Conservation (phyloP, 2,329 filamentous ascomycete genomes). For the Clarireedia hainanense region DNA sequence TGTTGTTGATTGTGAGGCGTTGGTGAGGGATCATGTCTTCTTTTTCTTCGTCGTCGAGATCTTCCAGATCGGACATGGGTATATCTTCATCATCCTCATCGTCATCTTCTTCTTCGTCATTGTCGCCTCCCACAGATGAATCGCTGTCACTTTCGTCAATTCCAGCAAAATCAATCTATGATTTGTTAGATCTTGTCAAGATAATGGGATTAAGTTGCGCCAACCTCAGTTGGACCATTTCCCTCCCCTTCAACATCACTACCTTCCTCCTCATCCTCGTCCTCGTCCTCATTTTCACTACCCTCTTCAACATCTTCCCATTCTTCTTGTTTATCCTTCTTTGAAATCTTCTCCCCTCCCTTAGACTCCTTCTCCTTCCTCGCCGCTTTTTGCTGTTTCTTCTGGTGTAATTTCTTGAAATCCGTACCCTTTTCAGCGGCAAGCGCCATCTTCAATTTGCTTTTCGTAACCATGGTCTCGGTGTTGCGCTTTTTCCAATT, state of each 20-base stretch:
- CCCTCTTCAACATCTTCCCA: constrained; percentile 35
- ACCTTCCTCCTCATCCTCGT: constrained; percentile 20
- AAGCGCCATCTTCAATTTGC: constrained; percentile 46
- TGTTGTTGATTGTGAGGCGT: constrained; percentile 96
- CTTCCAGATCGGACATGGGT: constrained; percentile 78
- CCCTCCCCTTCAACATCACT: constrained; percentile 22
- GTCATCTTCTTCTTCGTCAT: constrained; percentile 32
- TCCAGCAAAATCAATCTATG: constrained; percentile 43
- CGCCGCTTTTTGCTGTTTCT: constrained; percentile 30
- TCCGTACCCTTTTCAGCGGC: constrained; percentile 47
- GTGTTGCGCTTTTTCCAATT: constrained; percentile 7
- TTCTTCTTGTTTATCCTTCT: constrained; percentile 32
- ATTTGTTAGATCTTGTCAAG: constrained; percentile 10
- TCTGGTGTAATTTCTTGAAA: constrained; percentile 38
- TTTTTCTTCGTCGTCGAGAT: constrained; percentile 68
- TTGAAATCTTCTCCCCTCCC: constrained; percentile 34
- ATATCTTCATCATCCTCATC: constrained; percentile 77
- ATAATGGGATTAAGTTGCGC: background rate
- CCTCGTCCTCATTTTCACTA: constrained; percentile 27
- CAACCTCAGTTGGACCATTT: constrained; percentile 18
- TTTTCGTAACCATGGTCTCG: constrained; percentile 30
- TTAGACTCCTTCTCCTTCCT: constrained; percentile 43
- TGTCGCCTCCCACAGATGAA: constrained; percentile 37
- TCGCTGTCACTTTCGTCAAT: constrained; percentile 55
- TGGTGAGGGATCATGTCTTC: constrained; percentile 86